Conservation (phyloP, 495 filamentous ascomycete genomes). For the Parachaetomium inaequale region DNA sequence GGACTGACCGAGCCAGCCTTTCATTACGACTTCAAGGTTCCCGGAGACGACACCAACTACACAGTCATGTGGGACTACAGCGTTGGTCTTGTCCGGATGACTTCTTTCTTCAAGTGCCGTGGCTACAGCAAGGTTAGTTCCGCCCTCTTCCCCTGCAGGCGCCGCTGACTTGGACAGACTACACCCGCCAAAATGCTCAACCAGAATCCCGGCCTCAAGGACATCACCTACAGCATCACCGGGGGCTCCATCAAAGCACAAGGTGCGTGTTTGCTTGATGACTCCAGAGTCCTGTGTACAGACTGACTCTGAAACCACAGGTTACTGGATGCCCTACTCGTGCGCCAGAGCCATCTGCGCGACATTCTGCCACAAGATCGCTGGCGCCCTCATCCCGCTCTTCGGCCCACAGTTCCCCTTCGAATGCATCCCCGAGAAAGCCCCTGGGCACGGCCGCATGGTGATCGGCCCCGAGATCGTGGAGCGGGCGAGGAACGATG, state of each 20-base stretch:
- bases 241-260: slow-evolving; percentile 86
- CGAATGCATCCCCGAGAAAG: slow-evolving; percentile 59
- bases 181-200: slow-evolving; percentile 77
- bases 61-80: slow-evolving; percentile 96
- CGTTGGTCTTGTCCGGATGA: slow-evolving; percentile 90
- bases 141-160: background rate
- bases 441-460: slow-evolving; percentile 61
- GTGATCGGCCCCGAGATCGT: slow-evolving; percentile 63
- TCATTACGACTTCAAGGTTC: slow-evolving; percentile 80
- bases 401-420: slow-evolving; percentile 79
- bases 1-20: slow-evolving; percentile 58
- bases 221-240: slow-evolving; percentile 90
- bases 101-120: slow-evolving; percentile 88
- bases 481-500: slow-evolving; percentile 49
- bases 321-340: slow-evolving; percentile 94
- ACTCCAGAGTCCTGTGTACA: background rate
- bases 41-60: slow-evolving; percentile 63
- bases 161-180: slow-evolving; percentile 52
- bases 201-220: slow-evolving; percentile 73
- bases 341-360: slow-evolving; percentile 79
- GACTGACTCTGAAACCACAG: slow-evolving; percentile 42
- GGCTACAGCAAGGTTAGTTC: slow-evolving; percentile 73
- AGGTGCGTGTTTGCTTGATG: slow-evolving; percentile 51
- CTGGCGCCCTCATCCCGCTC: slow-evolving; percentile 77
- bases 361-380: slow-evolving; percentile 83